Evolutionary conservation across 2,329 filamentous ascomycete genomes (phyloP), one percentile per base, ranked within the genome.

Genomic region (Ceratocystis eucalypticola): DNA sequence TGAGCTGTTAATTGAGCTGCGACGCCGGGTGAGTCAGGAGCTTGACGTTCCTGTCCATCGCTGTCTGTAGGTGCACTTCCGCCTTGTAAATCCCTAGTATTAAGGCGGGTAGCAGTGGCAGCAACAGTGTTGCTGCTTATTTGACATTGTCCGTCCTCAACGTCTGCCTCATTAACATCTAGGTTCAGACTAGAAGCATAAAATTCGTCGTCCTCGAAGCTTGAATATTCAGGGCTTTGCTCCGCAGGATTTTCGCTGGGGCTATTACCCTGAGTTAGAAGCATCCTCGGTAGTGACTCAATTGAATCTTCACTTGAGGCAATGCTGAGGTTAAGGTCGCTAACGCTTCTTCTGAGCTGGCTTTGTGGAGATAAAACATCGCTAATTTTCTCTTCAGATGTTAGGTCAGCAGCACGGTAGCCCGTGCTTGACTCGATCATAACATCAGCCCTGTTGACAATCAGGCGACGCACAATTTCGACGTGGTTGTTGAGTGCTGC

Each of bases 401-500:
- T 53, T 50, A 68, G 65, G 25, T 68, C 64, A 20, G 61, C 41
- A 10, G 66, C 66, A 8, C 41, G 63, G 41, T 68, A 68, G 41
- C 66, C 66, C 50, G 61, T 20, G 41, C 28, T 85, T 5, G 66
- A 68, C 64, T 68, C 81, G 68, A 88, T 79, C 57, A 81, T 85
- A 41, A 88, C 83, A 74, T 91, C 87, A 1, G 88, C 89, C 48
- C 89, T 88, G 50, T 84, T 82, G 28, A 88, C 79, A 70, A 92
- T 85, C 67, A 96, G 80, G 15, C 88, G 84, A 68, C 87, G 82
- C 15, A 93, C 86, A 70, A 94, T 90, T 72, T 91, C 86, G 10
- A 84, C 78, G 72, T 91, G 86, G 69, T 87, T 84, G 74, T 88
- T 87, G 72, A 95, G 82, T 30, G 88, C 86, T 22, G 91, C 90